These are phyloP conservation scores for Termitomyces sp. DNA, from an alignment of 768 basidiomycete species.

Conservation along the genomic window DNA sequence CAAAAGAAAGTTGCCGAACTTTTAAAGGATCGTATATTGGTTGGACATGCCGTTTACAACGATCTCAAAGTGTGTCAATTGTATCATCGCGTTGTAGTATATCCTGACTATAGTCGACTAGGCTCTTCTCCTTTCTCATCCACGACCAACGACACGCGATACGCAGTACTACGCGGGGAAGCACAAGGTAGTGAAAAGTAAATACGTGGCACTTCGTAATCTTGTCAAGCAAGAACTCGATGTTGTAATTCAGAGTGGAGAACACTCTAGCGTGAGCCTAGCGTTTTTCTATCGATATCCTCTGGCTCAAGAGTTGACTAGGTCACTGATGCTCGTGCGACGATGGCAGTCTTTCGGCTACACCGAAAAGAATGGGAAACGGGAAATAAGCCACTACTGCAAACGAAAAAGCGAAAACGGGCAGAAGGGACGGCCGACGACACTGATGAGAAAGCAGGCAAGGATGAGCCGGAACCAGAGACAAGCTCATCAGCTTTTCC, in stretches of 20 bases:
- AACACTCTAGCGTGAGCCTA: conserved; percentile 80
- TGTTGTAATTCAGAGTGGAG: conserved; percentile 77
- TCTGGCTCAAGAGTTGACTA: conserved; percentile 22
- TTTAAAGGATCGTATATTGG: conserved; percentile 69
- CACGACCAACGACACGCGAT: conserved; percentile 57
- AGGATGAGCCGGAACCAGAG: background rate
- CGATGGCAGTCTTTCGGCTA: conserved; percentile 89
- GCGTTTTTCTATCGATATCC: background rate
- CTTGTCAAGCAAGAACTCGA: conserved; percentile 78
- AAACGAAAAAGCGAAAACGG: conserved; percentile 17
- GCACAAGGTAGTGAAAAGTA: conserved; percentile 54
- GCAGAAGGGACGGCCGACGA: conserved; percentile 13
- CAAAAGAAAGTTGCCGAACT: conserved; percentile 75
- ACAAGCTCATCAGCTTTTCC: conserved; percentile 23
- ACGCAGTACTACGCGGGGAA: conserved; percentile 61
- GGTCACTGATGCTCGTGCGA: conserved; percentile 91
- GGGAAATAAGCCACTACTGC: conserved; percentile 25
- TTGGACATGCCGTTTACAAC: conserved; percentile 90
- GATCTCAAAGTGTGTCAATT: conserved; percentile 67
- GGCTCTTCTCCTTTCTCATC: conserved; percentile 71
- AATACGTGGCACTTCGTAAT: conserved; percentile 70
- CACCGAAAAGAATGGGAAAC: conserved; percentile 83
- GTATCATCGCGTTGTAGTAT: background rate
- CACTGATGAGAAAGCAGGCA: background rate
- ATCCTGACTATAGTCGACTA: conserved; percentile 17